phyloP scores from a whole-genome alignment of 2,329 filamentous ascomycete genomes.

The Botrytis medusae region DNA sequence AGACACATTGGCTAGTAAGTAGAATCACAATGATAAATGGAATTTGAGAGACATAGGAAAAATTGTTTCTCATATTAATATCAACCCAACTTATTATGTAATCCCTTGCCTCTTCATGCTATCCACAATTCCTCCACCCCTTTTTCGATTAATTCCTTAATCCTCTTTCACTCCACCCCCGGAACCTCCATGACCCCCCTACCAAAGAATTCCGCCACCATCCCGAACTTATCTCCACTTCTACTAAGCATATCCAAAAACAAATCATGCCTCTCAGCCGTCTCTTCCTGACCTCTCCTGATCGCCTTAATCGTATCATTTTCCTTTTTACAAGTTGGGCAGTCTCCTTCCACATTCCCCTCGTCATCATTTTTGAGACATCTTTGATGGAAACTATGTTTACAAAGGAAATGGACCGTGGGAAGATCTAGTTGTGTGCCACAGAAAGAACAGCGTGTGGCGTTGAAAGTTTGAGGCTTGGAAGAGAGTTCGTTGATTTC shows the following conservation, averaged over 20 bases:
- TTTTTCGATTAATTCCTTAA: not conserved
- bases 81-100: not conserved
- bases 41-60: not conserved
- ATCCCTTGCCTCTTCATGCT: too few species aligned
- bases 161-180: slow-evolving; percentile 6
- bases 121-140: not conserved
- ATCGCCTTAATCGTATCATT: slow-evolving; percentile 90
- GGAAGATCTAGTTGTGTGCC: slow-evolving; percentile 74
- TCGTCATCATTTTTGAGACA: slow-evolving; percentile 59
- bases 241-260: slow-evolving; percentile 78
- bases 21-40: not conserved
- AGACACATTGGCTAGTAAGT: not conserved
- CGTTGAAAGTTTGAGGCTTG: slow-evolving; percentile 87
- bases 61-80: not conserved
- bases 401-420: slow-evolving; percentile 93
- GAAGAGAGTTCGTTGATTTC: slow-evolving; percentile 76
- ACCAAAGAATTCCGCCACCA: slow-evolving; percentile 92
- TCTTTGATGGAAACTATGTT: slow-evolving; percentile 92
- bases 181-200: slow-evolving; percentile 76
- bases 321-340: slow-evolving; percentile 77
- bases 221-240: slow-evolving; percentile 82
- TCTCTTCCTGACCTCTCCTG: slow-evolving; percentile 80
- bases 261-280: slow-evolving; percentile 81
- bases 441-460: slow-evolving; percentile 84
- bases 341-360: slow-evolving; percentile 68